phyloP scores from a whole-genome alignment of 2,329 filamentous ascomycete genomes.

The Cytospora mali region DNA sequence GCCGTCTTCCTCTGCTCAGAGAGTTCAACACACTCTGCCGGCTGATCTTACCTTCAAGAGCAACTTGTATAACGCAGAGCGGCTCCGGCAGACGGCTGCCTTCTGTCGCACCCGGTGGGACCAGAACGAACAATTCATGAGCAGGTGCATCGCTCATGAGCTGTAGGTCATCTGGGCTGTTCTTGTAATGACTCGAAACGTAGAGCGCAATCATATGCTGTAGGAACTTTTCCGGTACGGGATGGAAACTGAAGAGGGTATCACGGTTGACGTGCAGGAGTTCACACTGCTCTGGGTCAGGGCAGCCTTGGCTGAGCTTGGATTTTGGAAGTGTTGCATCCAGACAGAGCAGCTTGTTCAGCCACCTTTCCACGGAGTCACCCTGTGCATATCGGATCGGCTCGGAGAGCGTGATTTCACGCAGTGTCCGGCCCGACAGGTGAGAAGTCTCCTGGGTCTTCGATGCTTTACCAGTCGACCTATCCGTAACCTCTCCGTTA shows the following conservation, averaged over 20 bases:
- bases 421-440: constrained; percentile 71
- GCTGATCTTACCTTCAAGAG: constrained; percentile 93
- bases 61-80: constrained; percentile 91
- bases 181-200: constrained; percentile 97
- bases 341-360: constrained; percentile 90
- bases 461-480: constrained; percentile 72
- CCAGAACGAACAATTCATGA: constrained; percentile 93
- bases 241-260: constrained; percentile 96
- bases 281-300: constrained; percentile 89
- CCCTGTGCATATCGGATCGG: constrained; percentile 93
- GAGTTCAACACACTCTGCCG: constrained; percentile 88
- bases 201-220: constrained; percentile 99
- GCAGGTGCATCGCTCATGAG: constrained; percentile 97
- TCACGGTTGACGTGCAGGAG: constrained; percentile 94
- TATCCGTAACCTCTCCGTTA: constrained; percentile 72
- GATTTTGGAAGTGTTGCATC: constrained; percentile 86
- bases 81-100: constrained; percentile 84
- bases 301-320: constrained; percentile 75
- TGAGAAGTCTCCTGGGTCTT: constrained; percentile 64
- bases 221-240: constrained; percentile 93
- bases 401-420: constrained; percentile 90
- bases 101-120: constrained; percentile 79
- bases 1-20: constrained; percentile 83
- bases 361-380: constrained; percentile 92
- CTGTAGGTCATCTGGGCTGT: constrained; percentile 96